These are phyloP conservation scores for Aspergillus sp. DNA, from an alignment of 2,329 filamentous ascomycete species.

Conservation along the genomic window DNA sequence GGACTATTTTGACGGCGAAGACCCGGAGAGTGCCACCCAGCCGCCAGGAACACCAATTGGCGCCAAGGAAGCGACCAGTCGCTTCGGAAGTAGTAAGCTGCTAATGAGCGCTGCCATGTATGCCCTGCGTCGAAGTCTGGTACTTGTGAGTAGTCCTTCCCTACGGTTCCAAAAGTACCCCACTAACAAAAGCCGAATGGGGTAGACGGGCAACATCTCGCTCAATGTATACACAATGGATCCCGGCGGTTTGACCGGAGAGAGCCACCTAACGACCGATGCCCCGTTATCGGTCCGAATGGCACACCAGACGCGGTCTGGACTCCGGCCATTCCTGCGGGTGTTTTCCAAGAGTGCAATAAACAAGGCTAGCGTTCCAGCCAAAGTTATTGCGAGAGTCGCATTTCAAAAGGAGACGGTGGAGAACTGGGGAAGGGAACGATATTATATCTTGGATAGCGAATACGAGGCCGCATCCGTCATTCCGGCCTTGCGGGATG, in stretches of 20 bases:
- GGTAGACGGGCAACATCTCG: constrained; percentile 36
- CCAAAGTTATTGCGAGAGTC: constrained; percentile 38
- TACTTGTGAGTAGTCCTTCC: constrained; percentile 29
- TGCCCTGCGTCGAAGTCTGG: constrained; percentile 39
- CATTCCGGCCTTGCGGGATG: constrained; percentile 32
- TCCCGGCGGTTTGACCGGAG: constrained; percentile 33
- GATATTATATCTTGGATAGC: constrained; percentile 38
- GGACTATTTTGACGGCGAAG: constrained; percentile 35
- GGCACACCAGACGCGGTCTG: constrained; percentile 35
- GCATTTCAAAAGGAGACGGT: constrained; percentile 36
- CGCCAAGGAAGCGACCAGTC: constrained; percentile 32
- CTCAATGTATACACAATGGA: constrained; percentile 42
- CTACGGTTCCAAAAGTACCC: neutral
- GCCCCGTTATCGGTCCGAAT: constrained; percentile 34
- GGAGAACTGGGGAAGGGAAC: constrained; percentile 33
- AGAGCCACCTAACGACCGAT: constrained; percentile 27
- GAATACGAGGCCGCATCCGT: constrained; percentile 42
- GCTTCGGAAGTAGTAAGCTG: constrained; percentile 41
- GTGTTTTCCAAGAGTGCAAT: constrained; percentile 39
- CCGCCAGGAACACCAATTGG: constrained; percentile 29
- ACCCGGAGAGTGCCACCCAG: constrained; percentile 20
- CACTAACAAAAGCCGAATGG: constrained; percentile 10
- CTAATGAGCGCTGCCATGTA: constrained; percentile 39
- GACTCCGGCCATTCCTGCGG: constrained; percentile 36
- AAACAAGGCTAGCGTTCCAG: constrained; percentile 38